Evolutionary conservation across 441 rosid species (phyloP), one percentile per base, ranked within the genome.

Genomic region (Croton laevigatus): DNA sequence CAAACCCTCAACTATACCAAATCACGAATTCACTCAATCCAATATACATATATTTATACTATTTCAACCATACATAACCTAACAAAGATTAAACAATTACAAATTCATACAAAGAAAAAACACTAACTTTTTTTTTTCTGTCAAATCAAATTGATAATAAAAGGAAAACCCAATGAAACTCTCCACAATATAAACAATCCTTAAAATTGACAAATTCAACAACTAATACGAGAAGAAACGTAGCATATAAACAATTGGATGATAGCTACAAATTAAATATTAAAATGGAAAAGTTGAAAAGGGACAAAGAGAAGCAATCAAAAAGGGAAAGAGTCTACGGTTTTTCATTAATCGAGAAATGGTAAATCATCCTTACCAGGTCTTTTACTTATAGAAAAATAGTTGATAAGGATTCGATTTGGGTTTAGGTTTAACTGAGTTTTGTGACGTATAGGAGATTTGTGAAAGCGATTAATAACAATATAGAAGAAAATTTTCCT

Each of bases 131-230:
- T 23, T 3, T 8, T 0, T 54, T 54, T 8, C 8, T n/a, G 14
- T 12, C 14, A 40, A 27, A 6, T 11, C 11, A n/a, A 3, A 16
- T 10, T 19, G 14, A 16, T 20, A 22, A 70, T 20, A 22, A 36
- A 20, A 3, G 53, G 69, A 66, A 77, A 69, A 51, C 45, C 44
- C 64, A 38, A 53, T 42, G 67, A 62, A 71, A 65, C 0, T 38
- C 49, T 27, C 69, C n/a, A 13, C 20, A 13, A 19, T 27, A 44
- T 54, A 38, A 64, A 32, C 23, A 16, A 63, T 11, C 11, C 6
- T 22, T 27, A 36, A 67, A 55, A 27, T 27, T 60, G 76, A 75
- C 74, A 57, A 34, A 62, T 78, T 80, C 40, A 34, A 69, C 0
- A 40, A 59, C 19, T 3, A 61, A 14, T n/a, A 16, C 38, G 4